Conservation (phyloP, 768 basidiomycete species). For the Tulasnella calospora region DNA sequence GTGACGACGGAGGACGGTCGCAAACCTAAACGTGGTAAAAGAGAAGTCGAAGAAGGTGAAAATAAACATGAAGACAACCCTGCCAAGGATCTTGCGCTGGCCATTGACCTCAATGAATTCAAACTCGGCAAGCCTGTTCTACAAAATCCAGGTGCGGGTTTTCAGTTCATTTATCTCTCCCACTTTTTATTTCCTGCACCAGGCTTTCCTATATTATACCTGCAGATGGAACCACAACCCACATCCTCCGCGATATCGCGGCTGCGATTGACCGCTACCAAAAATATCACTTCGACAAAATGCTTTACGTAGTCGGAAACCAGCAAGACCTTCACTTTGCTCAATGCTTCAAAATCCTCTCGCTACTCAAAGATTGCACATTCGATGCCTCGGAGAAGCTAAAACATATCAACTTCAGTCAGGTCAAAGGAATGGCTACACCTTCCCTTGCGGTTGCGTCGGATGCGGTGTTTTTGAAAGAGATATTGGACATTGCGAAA, state of each 20-base stretch:
- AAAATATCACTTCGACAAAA: constrained; percentile 45
- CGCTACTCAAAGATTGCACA: not conserved
- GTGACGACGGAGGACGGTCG: constrained; percentile 24
- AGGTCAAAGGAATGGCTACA: constrained; percentile 38
- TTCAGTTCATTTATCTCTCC: not conserved
- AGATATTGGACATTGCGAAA: constrained; percentile 39
- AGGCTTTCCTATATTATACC: not conserved
- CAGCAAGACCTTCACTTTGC: not conserved
- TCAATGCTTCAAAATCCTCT: constrained; percentile 1
- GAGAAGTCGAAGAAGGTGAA: not conserved
- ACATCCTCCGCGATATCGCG: constrained; percentile 44
- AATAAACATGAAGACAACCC: not conserved
- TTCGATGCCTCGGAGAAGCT: constrained; percentile 26
- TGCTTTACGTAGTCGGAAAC: constrained; percentile 31
- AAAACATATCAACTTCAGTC: constrained; percentile 42
- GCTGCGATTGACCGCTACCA: constrained; percentile 42
- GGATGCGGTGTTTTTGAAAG: constrained; percentile 33
- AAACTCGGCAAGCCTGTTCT: constrained; percentile 42
- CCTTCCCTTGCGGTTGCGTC: too few species aligned
- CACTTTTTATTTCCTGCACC: not conserved
- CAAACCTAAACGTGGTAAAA: not conserved
- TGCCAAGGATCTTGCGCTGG: constrained; percentile 35
- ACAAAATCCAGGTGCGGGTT: constrained; percentile 34
- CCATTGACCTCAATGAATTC: constrained; percentile 35
- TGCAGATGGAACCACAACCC: constrained; percentile 43